Base-by-base conservation (phyloP, 2,329 filamentous ascomycete genomes). In the Alternaria gansuensis region DNA sequence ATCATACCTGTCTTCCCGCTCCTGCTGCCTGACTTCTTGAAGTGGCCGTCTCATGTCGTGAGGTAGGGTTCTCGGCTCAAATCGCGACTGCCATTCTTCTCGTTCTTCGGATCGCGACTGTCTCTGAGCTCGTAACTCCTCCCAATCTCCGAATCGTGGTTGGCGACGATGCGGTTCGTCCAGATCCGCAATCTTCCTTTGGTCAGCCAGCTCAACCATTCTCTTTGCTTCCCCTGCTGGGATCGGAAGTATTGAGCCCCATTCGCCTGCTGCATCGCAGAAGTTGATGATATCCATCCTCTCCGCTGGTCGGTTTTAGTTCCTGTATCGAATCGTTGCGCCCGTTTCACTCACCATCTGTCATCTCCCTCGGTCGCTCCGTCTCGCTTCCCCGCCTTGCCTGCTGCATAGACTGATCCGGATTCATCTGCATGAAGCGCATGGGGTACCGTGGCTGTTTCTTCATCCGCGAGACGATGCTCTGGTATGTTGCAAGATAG, bases 201-300 rank as follows among this genome's bases (percentile, higher is more conserved):
- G 48, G 6, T 62, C 58, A 5, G 67, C 67, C 29, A 72, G 24
- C 11, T 58, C 62, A 11, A 69, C 46, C 63, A 73, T 69, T 4
- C 62, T 51, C 8, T 62, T 33, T 11, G 62, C 60, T 17, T 74
- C 67, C 1, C 48, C 28, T 3, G 55, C 60, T 13, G 69, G 70
- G 3, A 74, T 52, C n/a, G 59, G 64, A 2, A 74, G 65, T 1
- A 53, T 57, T 0, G 70, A 72, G 0, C 71, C 71, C 71, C 71
- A 74, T 45, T 74, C 71, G 8, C 49, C 40, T 2, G 71, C 71
- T 7, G 71, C 64, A 17, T 74, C 70, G 9, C 58, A 64, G 24
- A 74, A 74, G 23, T 74, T 54, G 17, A 72, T 62, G 3, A 72
- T 64, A 1, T 64, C 60, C 6, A 49, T 3, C 6, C 60, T 50